A percentile compares a stretch with the other conserved stretches of the same genome.
These are phyloP conservation scores for Hypoxylon perforatum DNA, from an alignment of 495 filamentous ascomycete genomes.

Conservation along the genomic window DNA sequence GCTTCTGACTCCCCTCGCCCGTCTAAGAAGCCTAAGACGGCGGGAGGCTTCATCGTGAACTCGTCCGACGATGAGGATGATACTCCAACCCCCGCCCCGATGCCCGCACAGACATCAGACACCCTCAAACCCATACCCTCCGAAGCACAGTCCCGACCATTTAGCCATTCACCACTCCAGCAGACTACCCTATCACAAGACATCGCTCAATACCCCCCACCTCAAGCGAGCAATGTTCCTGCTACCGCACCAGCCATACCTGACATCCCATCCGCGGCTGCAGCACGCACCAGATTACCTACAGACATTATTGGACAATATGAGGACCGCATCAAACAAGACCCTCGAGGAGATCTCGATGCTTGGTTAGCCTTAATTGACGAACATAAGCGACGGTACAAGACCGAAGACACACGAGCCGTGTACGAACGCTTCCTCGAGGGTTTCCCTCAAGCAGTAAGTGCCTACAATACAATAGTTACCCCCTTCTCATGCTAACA, in stretches of 20 bases:
- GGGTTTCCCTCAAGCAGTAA: slow-evolving; percentile 89
- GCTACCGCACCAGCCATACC: slow-evolving; percentile 23
- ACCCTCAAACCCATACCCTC: slow-evolving; percentile 33
- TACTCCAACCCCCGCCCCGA: slow-evolving; percentile 21
- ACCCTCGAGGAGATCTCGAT: slow-evolving; percentile 88
- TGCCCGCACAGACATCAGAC: slow-evolving; percentile 9
- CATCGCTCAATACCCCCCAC: slow-evolving; percentile 32
- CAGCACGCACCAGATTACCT: slow-evolving; percentile 59
- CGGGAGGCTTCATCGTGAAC: slow-evolving; percentile 84
- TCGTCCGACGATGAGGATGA: slow-evolving; percentile 71
- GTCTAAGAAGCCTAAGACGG: slow-evolving; percentile 71
- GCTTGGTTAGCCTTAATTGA: slow-evolving; percentile 89
- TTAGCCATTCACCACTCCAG: slow-evolving; percentile 41
- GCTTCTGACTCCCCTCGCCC: slow-evolving; percentile 48
- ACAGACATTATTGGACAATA: slow-evolving; percentile 85
- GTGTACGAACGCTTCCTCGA: slow-evolving; percentile 87
- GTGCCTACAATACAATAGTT: slow-evolving; percentile 49
- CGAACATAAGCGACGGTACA: slow-evolving; percentile 83
- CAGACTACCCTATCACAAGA: slow-evolving; percentile 40
- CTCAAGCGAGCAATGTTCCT: slow-evolving; percentile 41
- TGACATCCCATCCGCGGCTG: slow-evolving; percentile 24
- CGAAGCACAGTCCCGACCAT: slow-evolving; percentile 16
- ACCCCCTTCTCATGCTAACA: slow-evolving; percentile 35
- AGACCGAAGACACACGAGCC: slow-evolving; percentile 80
- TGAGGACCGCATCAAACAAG: slow-evolving; percentile 89